Evolutionary conservation across 345 rosid species (phyloP), one percentile per base, ranked within the genome.

Genomic region (Clausena lansium): DNA sequence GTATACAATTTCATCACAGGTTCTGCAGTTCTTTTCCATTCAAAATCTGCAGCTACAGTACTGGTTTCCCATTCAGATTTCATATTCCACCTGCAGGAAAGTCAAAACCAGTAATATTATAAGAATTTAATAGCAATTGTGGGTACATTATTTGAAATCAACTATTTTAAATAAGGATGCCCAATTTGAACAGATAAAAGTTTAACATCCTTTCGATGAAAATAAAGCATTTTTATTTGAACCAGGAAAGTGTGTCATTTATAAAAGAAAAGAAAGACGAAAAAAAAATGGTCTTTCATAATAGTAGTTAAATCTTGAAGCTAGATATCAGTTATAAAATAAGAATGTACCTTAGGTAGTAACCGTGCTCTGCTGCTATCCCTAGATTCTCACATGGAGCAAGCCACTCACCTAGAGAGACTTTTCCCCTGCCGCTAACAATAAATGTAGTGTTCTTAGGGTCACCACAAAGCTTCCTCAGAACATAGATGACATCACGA

Each of bases 1-100:
- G 91, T 84, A 71, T 90, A 90, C n/a, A 80, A 71, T 71, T 71
- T 80, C 87, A 90, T 87, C 24, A 90, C 89, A 60, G 93, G 93
- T 72, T 83, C 89, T 14, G 82, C 89, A 4, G 82, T 76, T 22
- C 30, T 90, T 82, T 87, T 90, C 93, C 93, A 90, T 36, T 82
- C 89, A 74, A 87, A 85, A 82, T 90, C 88, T 39, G 45, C 69
- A 19, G 76, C 81, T 7, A 84, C 58, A 36, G 78, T 63, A 78
- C 86, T 77, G 11, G 82, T 88, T 79, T 88, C 91, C 93, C 93
- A 90, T 15, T 81, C 78, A 33, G 85, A 84, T 45, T 67, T 70
- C 77, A 70, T 83, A 60, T 47, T 88, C 93, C 91, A 88, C 83
- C 93, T 90, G 80, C 67, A 78, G 55, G 28, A 76, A 47, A 2